Percentiles rank a stretch among this genome's conserved stretches.
These are phyloP conservation scores for Mycena belliarum DNA, from an alignment of 768 basidiomycete species.

Conservation along the genomic window DNA sequence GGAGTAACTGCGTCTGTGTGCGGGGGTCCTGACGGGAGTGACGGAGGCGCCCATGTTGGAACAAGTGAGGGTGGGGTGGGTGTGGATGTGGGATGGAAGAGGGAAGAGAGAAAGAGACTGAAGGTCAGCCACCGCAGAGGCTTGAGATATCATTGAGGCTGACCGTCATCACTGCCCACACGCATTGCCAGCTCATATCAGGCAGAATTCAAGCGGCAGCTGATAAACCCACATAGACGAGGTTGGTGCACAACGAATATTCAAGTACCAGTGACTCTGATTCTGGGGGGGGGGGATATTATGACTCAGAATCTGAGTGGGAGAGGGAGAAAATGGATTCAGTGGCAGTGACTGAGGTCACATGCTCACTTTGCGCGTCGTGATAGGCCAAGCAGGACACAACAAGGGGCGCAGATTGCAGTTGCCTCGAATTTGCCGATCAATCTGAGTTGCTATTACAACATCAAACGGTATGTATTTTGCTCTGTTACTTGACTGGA, in stretches of 20 bases:
- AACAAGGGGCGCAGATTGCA: neutral
- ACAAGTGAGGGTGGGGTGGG: neutral
- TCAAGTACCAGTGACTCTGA: too few relatives aligned
- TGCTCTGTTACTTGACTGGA: too few relatives aligned
- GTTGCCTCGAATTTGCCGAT: too few relatives aligned
- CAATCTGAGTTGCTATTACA: too few relatives aligned
- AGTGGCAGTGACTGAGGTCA: neutral
- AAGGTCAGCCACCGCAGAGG: slow-evolving; percentile 9
- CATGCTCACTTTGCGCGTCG: neutral
- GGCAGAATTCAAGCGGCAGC: too few relatives aligned
- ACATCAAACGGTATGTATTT: too few relatives aligned
- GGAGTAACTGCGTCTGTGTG: slow-evolving; percentile 14
- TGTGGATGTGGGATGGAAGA: neutral
- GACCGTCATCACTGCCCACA: neutral
- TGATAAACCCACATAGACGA: too few relatives aligned
- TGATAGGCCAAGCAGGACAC: neutral
- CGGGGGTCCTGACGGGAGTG: slow-evolving; percentile 14
- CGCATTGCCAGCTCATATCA: too few relatives aligned
- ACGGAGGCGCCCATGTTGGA: slow-evolving; percentile 17
- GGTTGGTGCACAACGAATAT: too few relatives aligned
- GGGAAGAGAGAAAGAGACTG: neutral
- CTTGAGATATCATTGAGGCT: neutral
- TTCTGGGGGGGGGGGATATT: too few relatives aligned
- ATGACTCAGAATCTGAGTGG: too few relatives aligned
- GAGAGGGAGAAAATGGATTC: too few relatives aligned